These are phyloP conservation scores for Botryotinia convoluta DNA, from an alignment of 2,329 filamentous ascomycete genomes.

Conservation along the genomic window DNA sequence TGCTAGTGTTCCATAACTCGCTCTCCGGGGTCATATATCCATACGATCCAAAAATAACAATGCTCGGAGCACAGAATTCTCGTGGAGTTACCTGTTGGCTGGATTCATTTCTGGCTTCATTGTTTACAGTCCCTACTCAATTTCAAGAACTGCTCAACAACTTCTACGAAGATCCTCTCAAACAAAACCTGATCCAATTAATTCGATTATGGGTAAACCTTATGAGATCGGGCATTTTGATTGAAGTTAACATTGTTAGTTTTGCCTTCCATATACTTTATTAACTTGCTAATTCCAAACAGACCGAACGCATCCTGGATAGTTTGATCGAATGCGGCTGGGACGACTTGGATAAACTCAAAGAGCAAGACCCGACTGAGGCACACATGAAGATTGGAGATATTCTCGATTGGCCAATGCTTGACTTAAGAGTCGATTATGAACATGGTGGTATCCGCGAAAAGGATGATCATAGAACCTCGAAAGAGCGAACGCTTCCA, in stretches of 20 bases:
- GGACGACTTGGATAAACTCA: slow-evolving; percentile 71
- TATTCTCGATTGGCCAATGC: slow-evolving; percentile 78
- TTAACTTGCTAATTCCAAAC: slow-evolving; percentile 25
- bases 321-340: slow-evolving; percentile 83
- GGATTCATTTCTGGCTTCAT: slow-evolving; percentile 87
- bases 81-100: slow-evolving; percentile 90
- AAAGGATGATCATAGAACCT: slow-evolving; percentile 87
- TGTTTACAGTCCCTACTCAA: slow-evolving; percentile 86
- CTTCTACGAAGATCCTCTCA: slow-evolving; percentile 68
- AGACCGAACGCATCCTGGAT: slow-evolving; percentile 82
- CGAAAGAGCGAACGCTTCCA: slow-evolving; percentile 87
- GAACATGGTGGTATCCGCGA: slow-evolving; percentile 87
- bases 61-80: slow-evolving; percentile 85
- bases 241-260: slow-evolving; percentile 77
- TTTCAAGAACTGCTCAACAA: slow-evolving; percentile 82
- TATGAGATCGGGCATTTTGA: slow-evolving; percentile 78
- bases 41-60: slow-evolving; percentile 67
- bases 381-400: slow-evolving; percentile 94
- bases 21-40: slow-evolving; percentile 74
- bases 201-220: slow-evolving; percentile 92
- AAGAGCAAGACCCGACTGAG: slow-evolving; percentile 93
- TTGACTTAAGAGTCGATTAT: slow-evolving; percentile 90
- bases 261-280: not conserved
- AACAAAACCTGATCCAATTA: slow-evolving; percentile 71
- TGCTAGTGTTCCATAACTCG: slow-evolving; percentile 76